phyloP scores from a whole-genome alignment of 192 early-diverging fungal species.

The Gorgonomyces haynaldii region DNA sequence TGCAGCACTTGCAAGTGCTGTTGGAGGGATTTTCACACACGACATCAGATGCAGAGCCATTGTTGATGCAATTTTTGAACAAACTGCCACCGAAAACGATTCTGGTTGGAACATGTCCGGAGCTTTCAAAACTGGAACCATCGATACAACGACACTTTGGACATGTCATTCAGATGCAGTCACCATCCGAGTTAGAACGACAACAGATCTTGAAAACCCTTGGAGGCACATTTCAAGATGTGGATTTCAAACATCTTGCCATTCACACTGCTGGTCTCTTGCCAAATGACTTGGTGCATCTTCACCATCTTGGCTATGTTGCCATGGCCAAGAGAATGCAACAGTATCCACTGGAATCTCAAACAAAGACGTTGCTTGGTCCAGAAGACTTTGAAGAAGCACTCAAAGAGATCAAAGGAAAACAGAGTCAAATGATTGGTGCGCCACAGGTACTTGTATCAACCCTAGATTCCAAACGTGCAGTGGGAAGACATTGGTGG shows the following conservation, averaged over 20 bases:
- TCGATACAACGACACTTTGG: no score
- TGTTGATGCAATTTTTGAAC: no score
- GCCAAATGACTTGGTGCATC: background rate
- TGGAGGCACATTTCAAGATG: constrained; percentile 10
- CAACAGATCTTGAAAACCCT: no score
- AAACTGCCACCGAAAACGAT: no score
- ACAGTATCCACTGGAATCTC: constrained; percentile 33
- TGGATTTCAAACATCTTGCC: constrained; percentile 7
- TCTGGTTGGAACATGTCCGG: no score
- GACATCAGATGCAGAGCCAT: no score
- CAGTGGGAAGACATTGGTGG: constrained; percentile 98
- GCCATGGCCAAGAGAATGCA: background rate
- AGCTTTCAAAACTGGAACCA: no score
- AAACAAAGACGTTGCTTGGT: constrained; percentile 57
- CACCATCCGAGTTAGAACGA: no score
- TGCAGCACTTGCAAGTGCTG: no score
- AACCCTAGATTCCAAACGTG: constrained; percentile 79
- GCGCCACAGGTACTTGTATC: no score
- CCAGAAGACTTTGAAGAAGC: constrained; percentile 71
- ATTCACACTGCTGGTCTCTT: background rate
- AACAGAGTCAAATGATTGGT: constrained; percentile 84
- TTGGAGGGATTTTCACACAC: no score
- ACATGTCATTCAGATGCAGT: no score
- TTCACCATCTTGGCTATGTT: background rate
- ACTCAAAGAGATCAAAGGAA: constrained; percentile 61